A percentile compares a stretch with the other conserved stretches of the same genome.
Evolutionary conservation across 2,329 filamentous ascomycete species (phyloP).

Genomic region (Tolypocladium tundrense): DNA sequence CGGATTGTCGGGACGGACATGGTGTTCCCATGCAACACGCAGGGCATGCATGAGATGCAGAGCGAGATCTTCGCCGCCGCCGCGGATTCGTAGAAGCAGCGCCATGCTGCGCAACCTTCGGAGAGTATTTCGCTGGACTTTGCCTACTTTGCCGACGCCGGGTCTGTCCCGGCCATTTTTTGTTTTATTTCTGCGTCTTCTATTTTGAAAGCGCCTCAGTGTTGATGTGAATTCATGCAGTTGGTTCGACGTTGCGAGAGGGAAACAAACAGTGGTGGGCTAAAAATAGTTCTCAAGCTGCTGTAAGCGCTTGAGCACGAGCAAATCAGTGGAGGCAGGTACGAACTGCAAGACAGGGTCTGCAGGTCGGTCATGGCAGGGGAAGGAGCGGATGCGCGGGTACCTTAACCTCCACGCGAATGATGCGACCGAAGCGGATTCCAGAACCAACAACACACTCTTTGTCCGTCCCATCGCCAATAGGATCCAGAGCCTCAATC

Average conservation of each 20-base stretch:
- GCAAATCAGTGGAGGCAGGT: background rate
- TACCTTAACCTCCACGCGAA: background rate
- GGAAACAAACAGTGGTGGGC: background rate
- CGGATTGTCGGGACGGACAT: background rate
- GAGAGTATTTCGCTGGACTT: background rate
- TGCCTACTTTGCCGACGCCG: background rate
- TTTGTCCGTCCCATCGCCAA: background rate
- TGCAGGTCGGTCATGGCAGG: background rate
- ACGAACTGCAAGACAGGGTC: background rate
- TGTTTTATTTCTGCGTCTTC: background rate
- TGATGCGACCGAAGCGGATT: background rate
- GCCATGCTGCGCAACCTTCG: background rate
- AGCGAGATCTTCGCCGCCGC: background rate
- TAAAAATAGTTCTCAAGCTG: background rate
- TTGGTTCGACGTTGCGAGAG: background rate
- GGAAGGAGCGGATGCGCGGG: background rate
- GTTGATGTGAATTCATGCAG: background rate
- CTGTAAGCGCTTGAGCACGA: background rate
- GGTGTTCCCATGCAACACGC: background rate
- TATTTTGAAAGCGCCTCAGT: background rate
- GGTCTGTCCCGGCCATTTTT: background rate
- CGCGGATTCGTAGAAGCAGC: background rate
- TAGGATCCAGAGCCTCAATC: background rate
- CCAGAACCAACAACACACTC: background rate
- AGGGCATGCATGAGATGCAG: background rate